phyloP scores from a whole-genome alignment of 306 rosid genomes.

The Nissolia schottii region DNA sequence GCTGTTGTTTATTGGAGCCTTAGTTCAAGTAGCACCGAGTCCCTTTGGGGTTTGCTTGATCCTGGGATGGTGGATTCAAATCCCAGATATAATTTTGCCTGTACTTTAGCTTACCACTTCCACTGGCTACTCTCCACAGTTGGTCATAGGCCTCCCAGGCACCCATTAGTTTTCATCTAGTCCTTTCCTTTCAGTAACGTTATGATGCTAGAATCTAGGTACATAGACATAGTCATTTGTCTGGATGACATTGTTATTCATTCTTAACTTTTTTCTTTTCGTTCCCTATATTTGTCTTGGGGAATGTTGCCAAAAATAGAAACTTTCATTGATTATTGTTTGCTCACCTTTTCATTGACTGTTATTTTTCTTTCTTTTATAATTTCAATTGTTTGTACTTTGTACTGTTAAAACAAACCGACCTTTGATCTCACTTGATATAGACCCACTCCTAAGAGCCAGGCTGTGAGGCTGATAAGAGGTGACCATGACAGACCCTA shows the following conservation, averaged over 20 bases:
- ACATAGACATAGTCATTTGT: not conserved
- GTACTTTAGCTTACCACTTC: not conserved
- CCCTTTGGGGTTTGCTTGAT: not conserved
- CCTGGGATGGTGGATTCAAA: not conserved
- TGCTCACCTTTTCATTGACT: not conserved
- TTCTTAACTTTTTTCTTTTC: not conserved
- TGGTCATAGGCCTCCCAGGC: not conserved
- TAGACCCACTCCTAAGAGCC: not conserved
- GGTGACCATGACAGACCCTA: not conserved
- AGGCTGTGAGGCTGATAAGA: not conserved
- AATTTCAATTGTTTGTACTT: not conserved
- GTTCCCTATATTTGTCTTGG: not conserved
- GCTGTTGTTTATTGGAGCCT: not conserved
- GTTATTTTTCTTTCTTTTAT: not conserved
- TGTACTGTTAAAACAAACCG: not conserved
- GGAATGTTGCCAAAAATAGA: not conserved
- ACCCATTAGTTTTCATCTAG: not conserved
- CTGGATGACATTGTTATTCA: not conserved
- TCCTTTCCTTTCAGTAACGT: not conserved
- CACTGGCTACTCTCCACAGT: not conserved
- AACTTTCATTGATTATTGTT: not conserved
- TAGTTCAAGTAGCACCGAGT: not conserved
- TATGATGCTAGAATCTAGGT: not conserved
- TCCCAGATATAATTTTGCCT: not conserved
- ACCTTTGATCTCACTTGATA: not conserved